A percentile compares a stretch with the other conserved stretches of the same genome.
Evolutionary conservation across 805 yeast genomes (phyloP).

Genomic region (Nakazawaea ishiwadae): DNA sequence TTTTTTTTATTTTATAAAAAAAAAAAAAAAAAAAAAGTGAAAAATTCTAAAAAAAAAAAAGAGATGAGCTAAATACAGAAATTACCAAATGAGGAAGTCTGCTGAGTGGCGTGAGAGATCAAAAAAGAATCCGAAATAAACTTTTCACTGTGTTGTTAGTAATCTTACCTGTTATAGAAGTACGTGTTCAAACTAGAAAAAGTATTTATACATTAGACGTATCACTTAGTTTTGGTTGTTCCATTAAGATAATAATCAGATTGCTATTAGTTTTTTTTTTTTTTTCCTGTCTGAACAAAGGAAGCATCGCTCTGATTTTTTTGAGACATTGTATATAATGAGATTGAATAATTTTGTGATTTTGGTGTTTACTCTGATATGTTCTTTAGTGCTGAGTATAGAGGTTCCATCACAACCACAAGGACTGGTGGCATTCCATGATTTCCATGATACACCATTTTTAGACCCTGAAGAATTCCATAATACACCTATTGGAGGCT

Average conservation of each 20-base stretch:
- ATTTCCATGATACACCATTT: slow-evolving; percentile 11
- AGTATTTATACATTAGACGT: background rate
- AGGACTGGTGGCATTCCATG: slow-evolving; percentile 6
- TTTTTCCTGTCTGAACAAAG: no score
- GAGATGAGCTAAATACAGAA: slow-evolving; percentile 3
- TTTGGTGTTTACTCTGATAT: background rate
- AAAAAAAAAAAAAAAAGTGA: background rate
- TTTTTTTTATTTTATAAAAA: slow-evolving; percentile 1
- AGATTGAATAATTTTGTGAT: background rate
- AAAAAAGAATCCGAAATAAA: background rate
- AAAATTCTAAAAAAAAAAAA: background rate
- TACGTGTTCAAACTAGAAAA: background rate
- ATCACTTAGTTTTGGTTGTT: background rate
- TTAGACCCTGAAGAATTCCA: slow-evolving; percentile 15
- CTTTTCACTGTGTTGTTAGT: background rate
- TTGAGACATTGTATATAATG: background rate
- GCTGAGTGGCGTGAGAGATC: slow-evolving; percentile 5
- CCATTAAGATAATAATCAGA: no score
- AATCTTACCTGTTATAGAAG: no score
- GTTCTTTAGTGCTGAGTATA: background rate
- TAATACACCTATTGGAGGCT: slow-evolving; percentile 21
- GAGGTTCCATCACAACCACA: slow-evolving; percentile 4
- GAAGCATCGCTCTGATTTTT: no score
- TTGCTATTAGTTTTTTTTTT: no score
- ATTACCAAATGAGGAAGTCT: background rate